A percentile compares a stretch with the other conserved stretches of the same genome.
phyloP scores from a whole-genome alignment of 1,284 basidiomycete genomes.

The Gomphus bonarii region DNA sequence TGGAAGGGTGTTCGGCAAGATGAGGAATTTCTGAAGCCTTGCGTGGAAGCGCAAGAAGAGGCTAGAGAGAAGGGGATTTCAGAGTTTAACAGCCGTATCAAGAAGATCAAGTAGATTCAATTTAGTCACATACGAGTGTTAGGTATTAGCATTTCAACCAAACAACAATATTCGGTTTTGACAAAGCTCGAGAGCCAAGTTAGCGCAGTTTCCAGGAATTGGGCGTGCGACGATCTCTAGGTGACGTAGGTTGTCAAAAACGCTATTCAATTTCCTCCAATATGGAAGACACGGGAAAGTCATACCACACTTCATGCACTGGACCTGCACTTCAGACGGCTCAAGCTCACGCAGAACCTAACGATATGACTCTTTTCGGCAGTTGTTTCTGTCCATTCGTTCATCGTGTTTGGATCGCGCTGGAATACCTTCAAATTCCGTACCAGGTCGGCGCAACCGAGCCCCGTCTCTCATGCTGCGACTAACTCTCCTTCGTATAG shows the following conservation, averaged over 20 bases:
- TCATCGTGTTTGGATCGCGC: constrained; percentile 58
- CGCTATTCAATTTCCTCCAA: no score
- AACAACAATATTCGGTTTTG: not conserved
- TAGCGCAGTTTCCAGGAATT: not conserved
- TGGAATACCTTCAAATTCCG: constrained; percentile 51
- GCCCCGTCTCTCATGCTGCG: not conserved
- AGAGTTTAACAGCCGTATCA: not conserved
- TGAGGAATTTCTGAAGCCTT: not conserved
- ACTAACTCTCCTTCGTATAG: not conserved
- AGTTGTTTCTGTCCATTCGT: constrained; percentile 71
- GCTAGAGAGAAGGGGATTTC: not conserved
- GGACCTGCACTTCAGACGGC: constrained; percentile 50
- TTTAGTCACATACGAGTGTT: not conserved
- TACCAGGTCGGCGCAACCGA: constrained; percentile 35
- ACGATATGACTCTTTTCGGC: constrained; percentile 55
- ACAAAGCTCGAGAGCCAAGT: not conserved
- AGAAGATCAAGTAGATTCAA: not conserved
- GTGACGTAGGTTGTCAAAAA: no score
- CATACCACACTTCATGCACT: constrained; percentile 46
- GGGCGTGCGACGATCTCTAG: not conserved
- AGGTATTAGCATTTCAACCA: not conserved
- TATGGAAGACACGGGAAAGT: constrained; percentile 32
- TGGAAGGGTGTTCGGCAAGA: constrained; percentile 25
- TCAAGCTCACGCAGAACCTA: constrained; percentile 29
- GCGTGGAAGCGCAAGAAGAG: not conserved